phyloP scores from a whole-genome alignment of 2,329 filamentous ascomycete genomes.

The Cladosporium halotolerans region DNA sequence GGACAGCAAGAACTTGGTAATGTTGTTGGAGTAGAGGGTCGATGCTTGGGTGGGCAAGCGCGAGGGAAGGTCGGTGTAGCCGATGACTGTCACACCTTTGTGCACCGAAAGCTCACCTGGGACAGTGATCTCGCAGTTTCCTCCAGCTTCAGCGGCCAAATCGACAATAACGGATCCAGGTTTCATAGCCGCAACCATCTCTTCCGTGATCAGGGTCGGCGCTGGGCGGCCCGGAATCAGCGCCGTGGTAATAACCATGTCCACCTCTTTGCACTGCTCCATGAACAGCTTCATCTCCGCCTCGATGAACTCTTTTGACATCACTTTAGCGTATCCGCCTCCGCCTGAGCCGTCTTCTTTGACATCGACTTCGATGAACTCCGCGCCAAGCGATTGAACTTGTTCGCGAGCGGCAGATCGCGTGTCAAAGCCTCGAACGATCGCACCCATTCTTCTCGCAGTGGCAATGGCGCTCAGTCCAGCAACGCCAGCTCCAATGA shows the following conservation, averaged over 20 bases:
- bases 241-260: conserved; percentile 91
- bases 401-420: conserved; percentile 80
- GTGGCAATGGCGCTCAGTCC: conserved; percentile 84
- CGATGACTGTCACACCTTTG: conserved; percentile 78
- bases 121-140: conserved; percentile 78
- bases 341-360: conserved; percentile 78
- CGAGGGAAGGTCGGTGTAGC: conserved; percentile 83
- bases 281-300: conserved; percentile 90
- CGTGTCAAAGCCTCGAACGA: conserved; percentile 88
- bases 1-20: conserved; percentile 79
- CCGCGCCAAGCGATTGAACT: conserved; percentile 81
- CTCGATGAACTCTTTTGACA: conserved; percentile 89
- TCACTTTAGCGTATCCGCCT: conserved; percentile 83
- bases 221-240: conserved; percentile 79
- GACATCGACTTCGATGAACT: conserved; percentile 81
- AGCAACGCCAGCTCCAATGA: conserved; percentile 85
- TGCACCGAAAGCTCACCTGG: conserved; percentile 64
- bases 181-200: conserved; percentile 78
- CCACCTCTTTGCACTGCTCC: conserved; percentile 78
- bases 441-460: conserved; percentile 77
- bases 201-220: conserved; percentile 75
- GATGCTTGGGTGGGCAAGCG: conserved; percentile 82
- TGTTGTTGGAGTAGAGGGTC: conserved; percentile 88
- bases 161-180: conserved; percentile 85
- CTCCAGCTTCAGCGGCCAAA: conserved; percentile 78